Conservation (phyloP, 1,284 basidiomycete species). For the Fomitopsis palustris region DNA sequence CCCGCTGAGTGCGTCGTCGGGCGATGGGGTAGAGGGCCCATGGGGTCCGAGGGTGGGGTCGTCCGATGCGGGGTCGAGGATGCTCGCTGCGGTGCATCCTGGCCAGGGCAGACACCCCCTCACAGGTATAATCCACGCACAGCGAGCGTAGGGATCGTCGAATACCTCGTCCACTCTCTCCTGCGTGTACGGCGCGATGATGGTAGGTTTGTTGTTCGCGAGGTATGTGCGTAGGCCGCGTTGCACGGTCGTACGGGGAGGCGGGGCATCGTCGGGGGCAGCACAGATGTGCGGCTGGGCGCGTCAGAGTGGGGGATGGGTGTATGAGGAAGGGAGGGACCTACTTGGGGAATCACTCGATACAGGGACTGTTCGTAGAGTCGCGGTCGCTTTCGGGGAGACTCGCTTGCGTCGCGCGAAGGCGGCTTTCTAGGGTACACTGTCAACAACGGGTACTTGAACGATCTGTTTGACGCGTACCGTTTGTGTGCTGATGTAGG, state of each 20-base stretch:
- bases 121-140: slow-evolving; percentile 63
- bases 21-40: neutral
- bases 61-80: slow-evolving; percentile 23
- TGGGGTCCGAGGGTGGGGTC: neutral
- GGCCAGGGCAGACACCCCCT: slow-evolving; percentile 53
- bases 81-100: slow-evolving; percentile 39
- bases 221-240: neutral
- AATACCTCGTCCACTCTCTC: slow-evolving; percentile 26
- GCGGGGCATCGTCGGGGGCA: neutral
- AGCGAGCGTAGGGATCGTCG: slow-evolving; percentile 35
- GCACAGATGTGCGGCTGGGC: slow-evolving; percentile 17
- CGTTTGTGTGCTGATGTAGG: too few relatives aligned
- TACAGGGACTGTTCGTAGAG: slow-evolving; percentile 6
- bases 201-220: slow-evolving; percentile 26
- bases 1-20: neutral
- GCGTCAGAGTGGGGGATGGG: neutral
- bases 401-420: neutral
- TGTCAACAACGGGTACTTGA: too few relatives aligned
- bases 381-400: slow-evolving; percentile 7
- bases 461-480: too few relatives aligned
- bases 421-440: neutral
- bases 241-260: neutral
- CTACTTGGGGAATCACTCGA: slow-evolving; percentile 8
- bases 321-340: neutral
- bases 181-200: slow-evolving; percentile 40